Conservation (phyloP, 495 filamentous ascomycete species). For the Saxophila tyrrhenica region DNA sequence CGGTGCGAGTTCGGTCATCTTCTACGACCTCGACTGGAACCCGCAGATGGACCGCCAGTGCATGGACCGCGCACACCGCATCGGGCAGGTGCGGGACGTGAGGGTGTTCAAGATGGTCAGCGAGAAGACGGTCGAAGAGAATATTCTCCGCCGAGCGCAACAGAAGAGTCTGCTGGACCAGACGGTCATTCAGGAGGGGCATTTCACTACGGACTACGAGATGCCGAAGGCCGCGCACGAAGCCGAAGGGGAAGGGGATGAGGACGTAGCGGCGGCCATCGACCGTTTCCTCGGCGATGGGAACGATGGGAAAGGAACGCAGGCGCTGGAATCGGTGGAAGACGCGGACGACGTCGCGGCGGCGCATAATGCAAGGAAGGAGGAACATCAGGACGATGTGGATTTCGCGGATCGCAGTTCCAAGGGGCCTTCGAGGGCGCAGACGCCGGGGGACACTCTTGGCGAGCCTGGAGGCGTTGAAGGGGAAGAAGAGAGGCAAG, state of each 20-base stretch:
- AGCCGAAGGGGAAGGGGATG: conserved; percentile 58
- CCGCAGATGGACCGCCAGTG: conserved; percentile 99
- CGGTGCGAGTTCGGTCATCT: conserved; percentile 95
- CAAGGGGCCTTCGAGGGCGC: conserved; percentile 24
- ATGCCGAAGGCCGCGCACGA: conserved; percentile 57
- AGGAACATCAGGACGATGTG: conserved; percentile 71
- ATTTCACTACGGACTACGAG: conserved; percentile 97
- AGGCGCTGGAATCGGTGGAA: conserved; percentile 76
- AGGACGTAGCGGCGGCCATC: conserved; percentile 64
- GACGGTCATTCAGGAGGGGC: conserved; percentile 95
- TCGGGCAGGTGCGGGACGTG: conserved; percentile 95
- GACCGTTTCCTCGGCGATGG: conserved; percentile 62
- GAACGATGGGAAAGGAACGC: conserved; percentile 39
- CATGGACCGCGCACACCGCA: conserved; percentile 94
- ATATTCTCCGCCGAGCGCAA: conserved; percentile 90
- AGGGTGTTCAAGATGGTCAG: conserved; percentile 96
- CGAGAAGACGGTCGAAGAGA: conserved; percentile 97
- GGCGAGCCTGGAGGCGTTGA: conserved; percentile 29
- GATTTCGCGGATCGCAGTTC: conserved; percentile 72
- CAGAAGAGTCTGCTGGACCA: conserved; percentile 98
- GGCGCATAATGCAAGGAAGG: conserved; percentile 78
- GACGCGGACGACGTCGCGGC: conserved; percentile 85
- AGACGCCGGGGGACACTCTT: conserved; percentile 21
- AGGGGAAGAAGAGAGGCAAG: conserved; percentile 12
- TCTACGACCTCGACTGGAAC: conserved; percentile 99